These are phyloP conservation scores for Hymenotorrendiella dingleyae DNA, from an alignment of 2,329 filamentous ascomycete genomes.

Conservation along the genomic window DNA sequence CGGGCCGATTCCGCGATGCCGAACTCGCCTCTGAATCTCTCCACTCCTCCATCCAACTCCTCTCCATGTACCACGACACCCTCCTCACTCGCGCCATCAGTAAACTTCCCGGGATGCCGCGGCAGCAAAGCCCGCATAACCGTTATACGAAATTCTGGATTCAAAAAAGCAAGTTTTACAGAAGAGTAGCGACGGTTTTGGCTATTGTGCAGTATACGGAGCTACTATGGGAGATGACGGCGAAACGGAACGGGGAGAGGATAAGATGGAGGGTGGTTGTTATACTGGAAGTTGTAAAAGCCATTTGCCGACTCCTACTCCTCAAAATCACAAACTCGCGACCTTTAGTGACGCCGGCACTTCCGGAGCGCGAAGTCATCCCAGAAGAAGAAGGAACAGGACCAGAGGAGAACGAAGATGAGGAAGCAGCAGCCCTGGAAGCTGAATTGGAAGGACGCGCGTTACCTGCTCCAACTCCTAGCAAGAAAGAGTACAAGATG, in stretches of 20 bases:
- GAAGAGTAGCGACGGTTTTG: constrained; percentile 71
- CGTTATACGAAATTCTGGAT: constrained; percentile 66
- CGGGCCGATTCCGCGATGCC: constrained; percentile 83
- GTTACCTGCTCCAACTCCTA: constrained; percentile 28
- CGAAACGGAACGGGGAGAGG: constrained; percentile 77
- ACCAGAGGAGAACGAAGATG: constrained; percentile 44
- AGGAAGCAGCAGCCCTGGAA: constrained; percentile 26
- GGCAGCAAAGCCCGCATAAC: constrained; percentile 48
- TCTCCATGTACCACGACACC: constrained; percentile 88
- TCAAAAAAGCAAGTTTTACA: constrained; percentile 62
- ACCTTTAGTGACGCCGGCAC: constrained; percentile 72
- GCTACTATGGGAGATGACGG: constrained; percentile 94
- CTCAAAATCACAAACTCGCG: constrained; percentile 77
- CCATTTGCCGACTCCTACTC: constrained; percentile 73
- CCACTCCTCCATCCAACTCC: constrained; percentile 80
- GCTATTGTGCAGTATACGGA: constrained; percentile 94
- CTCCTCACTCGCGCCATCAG: constrained; percentile 65
- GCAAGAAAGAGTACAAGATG: constrained; percentile 71
- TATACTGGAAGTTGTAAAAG: constrained; percentile 79
- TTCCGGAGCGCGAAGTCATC: constrained; percentile 80
- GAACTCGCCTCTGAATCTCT: constrained; percentile 92
- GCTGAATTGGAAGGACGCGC: constrained; percentile 32
- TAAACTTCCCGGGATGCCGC: constrained; percentile 47
- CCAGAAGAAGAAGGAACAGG: constrained; percentile 45
- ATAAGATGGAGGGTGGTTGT: constrained; percentile 85